Evolutionary conservation across 148 eudicot genomes (phyloP).

Genomic region (Nepenthes mirabilis): DNA sequence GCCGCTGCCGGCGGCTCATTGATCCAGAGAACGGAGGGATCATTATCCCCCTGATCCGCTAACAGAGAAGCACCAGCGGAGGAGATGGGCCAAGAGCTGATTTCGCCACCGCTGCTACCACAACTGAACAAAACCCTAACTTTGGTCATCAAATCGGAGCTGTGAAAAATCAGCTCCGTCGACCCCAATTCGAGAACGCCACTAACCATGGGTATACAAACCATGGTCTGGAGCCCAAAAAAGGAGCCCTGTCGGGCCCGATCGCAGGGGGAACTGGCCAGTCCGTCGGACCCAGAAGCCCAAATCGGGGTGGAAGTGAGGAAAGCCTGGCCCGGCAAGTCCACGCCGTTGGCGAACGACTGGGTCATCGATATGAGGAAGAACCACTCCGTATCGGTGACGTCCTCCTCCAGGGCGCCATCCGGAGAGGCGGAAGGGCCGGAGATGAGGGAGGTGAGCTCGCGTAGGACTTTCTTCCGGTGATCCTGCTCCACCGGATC

Average conservation of each 20-base stretch:
- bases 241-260: slow-evolving; percentile 36
- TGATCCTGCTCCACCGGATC: slow-evolving; percentile 60
- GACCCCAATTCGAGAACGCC: slow-evolving; percentile 70
- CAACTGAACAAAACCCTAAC: slow-evolving; percentile 29
- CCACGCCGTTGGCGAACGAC: slow-evolving; percentile 39
- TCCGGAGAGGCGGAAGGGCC: slow-evolving; percentile 21
- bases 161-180: slow-evolving; percentile 29
- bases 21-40: slow-evolving; percentile 66
- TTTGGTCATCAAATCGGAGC: slow-evolving; percentile 31
- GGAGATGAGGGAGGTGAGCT: slow-evolving; percentile 64
- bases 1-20: slow-evolving; percentile 29
- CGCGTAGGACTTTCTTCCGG: slow-evolving; percentile 61
- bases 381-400: slow-evolving; percentile 83
- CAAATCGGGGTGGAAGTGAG: slow-evolving; percentile 22
- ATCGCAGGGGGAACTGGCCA: slow-evolving; percentile 23
- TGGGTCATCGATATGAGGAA: slow-evolving; percentile 74
- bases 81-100: not conserved
- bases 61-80: not conserved
- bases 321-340: slow-evolving; percentile 68
- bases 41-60: slow-evolving; percentile 26
- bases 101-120: not conserved
- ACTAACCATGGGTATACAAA: slow-evolving; percentile 31
- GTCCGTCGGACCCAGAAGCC: slow-evolving; percentile 38
- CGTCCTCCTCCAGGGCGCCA: slow-evolving; percentile 54
- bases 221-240: slow-evolving; percentile 53